Base-by-base conservation (phyloP, 805 yeast genomes). In the Cyberlindnera subsufficiens region DNA sequence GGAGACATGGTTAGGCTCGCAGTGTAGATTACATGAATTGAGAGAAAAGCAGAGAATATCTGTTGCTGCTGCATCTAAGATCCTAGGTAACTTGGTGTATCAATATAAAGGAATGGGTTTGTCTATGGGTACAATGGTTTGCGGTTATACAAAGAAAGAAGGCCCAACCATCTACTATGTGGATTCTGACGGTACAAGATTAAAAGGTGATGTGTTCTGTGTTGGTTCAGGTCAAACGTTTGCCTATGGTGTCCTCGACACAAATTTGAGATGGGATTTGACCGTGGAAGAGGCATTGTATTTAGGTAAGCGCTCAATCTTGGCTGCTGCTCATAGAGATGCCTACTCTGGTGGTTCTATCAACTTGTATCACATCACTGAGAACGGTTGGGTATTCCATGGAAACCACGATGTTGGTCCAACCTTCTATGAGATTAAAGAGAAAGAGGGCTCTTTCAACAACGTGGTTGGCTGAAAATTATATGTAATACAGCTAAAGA, bases 171-270 rank as follows among this genome's bases (percentile, higher is more conserved):
- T 93, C 42, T 93, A 82, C 68, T 93, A 93, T 56, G 98, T 93
- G 32, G 99, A 93, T 67, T 86, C 96, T 22, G 99, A 93, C 61
- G 99, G 99, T 41, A 85, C 97, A 5, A 80, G 99, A 67, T 72
- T 93, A 59, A 82, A 87, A 63, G 99, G 99, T 43, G 96, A 91
- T 60, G 55, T 90, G 51, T 93, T 93, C 67, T 88, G 96, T 72
- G 99, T 93, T 29, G 99, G 99, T 37, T 91, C 98, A 1, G 99
- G 99, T 67, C 99, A 93, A 71, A 93, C 99, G 2, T 93, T 93
- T 68, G 99, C 99, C 9, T 93, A 93, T 60, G 99, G 99, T 74
- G 99, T 93, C 18, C 73, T 93, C 52, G 99, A 93, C 64, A 79
- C 96, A 30, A 90, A 86, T 56, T 86, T 88, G 67, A 77, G 75